Percentiles rank a stretch among this genome's conserved stretches.
Conservation (phyloP, 1,139 yeast species). For the Zygoascus hellenicus region DNA sequence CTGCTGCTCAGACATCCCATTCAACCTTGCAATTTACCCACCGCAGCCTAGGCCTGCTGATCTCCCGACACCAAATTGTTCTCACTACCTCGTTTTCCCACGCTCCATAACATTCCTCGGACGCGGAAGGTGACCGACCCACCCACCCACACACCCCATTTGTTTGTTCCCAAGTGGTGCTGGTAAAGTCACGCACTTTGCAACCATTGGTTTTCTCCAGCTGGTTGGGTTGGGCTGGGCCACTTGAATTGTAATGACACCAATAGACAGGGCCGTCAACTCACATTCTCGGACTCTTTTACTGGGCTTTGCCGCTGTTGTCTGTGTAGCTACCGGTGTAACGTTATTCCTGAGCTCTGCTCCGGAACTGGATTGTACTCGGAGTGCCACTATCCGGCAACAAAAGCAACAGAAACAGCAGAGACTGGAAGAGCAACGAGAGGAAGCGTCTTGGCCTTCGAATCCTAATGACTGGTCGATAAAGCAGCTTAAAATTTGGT, state of each 20-base stretch:
- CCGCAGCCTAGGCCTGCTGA: too few relatives aligned
- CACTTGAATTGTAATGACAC: conserved; percentile 13
- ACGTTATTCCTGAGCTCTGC: conserved; percentile 16
- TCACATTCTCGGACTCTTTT: conserved; percentile 21
- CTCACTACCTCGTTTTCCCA: too few relatives aligned
- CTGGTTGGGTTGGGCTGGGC: too few relatives aligned
- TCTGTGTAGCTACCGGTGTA: conserved; percentile 25
- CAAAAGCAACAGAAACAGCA: conserved; percentile 8
- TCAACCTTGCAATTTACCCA: too few relatives aligned
- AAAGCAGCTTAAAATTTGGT: conserved; percentile 10
- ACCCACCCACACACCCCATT: too few relatives aligned
- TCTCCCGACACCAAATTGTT: too few relatives aligned
- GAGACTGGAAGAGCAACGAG: background rate
- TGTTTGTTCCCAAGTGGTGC: too few relatives aligned
- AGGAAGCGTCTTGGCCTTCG: background rate
- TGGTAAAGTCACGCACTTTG: too few relatives aligned
- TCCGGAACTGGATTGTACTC: conserved; percentile 3
- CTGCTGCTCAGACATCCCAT: too few relatives aligned
- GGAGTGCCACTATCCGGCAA: background rate
- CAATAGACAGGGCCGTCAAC: conserved; percentile 18
- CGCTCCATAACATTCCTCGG: too few relatives aligned
- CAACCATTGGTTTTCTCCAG: too few relatives aligned
- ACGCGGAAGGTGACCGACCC: too few relatives aligned
- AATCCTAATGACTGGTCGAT: conserved; percentile 12
- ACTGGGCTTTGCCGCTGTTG: conserved; percentile 25